Evolutionary conservation across 306 rosid species (phyloP), one percentile per base, ranked within the genome.

Genomic region (Lathyrus tuberosus): DNA sequence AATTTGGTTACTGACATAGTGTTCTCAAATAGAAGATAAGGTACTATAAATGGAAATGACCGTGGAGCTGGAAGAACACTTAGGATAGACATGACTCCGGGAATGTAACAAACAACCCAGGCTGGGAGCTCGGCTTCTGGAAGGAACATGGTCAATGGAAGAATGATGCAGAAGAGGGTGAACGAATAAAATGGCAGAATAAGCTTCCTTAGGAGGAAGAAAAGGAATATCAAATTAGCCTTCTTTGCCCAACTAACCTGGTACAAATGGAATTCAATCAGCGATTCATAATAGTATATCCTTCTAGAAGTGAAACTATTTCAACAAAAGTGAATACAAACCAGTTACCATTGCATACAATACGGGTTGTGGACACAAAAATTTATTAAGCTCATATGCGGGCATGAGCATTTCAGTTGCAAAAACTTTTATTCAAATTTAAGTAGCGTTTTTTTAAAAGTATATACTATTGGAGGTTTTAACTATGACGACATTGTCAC

Each of bases 71-170:
- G 99, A 72, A 94, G 89, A 74, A 94, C 79, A 59, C 95, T 85
- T 76, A 94, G 75, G 76, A 94, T 30, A 35, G 97, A 94, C 97
- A 94, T 94, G 65, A 86, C n/a, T 74, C 97, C 99, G 7, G 99
- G 99, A 79, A 94, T 79, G 76, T 94, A 94, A 72, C 97, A 91
- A 64, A 94, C 99, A 52, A 94, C 99, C 97, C 96, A 88, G 24
- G 91, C 86, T 4, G 99, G 99, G 51, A 91, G 90, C 75, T 88
- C 91, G 75, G 99, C 97, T 86, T 94, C 99, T 15, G 99, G 99
- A 65, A 94, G 92, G 79, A 94, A 94, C 99, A 94, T 94, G 82
- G 96, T 91, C 78, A 94, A 49, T 8, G 99, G 99, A 76, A 94
- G 99, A 84, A 94, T 94, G 86, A 94, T 87, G 85, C 99, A 94